phyloP scores from a whole-genome alignment of 2,329 filamentous ascomycete genomes.

The Cadophora sp. region DNA sequence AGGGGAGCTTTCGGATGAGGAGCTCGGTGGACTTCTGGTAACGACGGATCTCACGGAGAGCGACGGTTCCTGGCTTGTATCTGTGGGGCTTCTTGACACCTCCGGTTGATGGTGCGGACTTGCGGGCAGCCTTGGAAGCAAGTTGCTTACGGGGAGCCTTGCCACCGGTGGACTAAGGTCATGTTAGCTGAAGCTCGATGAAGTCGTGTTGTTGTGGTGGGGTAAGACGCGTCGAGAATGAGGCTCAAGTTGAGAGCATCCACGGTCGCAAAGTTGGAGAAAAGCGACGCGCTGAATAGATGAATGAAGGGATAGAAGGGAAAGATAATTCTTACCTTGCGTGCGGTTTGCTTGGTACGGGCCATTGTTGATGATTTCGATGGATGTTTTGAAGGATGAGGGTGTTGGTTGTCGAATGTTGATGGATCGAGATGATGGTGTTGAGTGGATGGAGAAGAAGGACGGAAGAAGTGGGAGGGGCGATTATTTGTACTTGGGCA shows the following conservation, averaged over 20 bases:
- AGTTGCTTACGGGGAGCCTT: slow-evolving; percentile 93
- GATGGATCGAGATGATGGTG: slow-evolving; percentile 37
- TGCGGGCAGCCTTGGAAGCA: slow-evolving; percentile 96
- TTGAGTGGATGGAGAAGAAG: slow-evolving; percentile 43
- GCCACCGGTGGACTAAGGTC: slow-evolving; percentile 72
- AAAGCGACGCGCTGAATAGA: slow-evolving; percentile 32
- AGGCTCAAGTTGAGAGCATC: slow-evolving; percentile 26
- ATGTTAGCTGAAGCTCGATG: slow-evolving; percentile 37
- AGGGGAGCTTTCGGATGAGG: slow-evolving; percentile 94
- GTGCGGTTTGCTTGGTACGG: slow-evolving; percentile 56
- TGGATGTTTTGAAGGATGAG: slow-evolving; percentile 30
- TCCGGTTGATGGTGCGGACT: slow-evolving; percentile 95
- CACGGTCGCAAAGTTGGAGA: slow-evolving; percentile 40
- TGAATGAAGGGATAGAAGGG: slow-evolving; percentile 18
- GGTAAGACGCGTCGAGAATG: slow-evolving; percentile 28
- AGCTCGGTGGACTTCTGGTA: slow-evolving; percentile 99
- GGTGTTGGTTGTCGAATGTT: slow-evolving; percentile 28
- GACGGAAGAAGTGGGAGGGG: slow-evolving; percentile 40
- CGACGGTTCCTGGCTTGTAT: slow-evolving; percentile 90
- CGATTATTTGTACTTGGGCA: slow-evolving; percentile 42
- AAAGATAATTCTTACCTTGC: slow-evolving; percentile 54
- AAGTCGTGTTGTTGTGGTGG: slow-evolving; percentile 19
- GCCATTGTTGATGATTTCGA: slow-evolving; percentile 45
- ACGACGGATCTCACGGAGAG: slow-evolving; percentile 96
- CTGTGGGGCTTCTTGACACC: slow-evolving; percentile 96